Conservation (phyloP, 2,329 filamentous ascomycete species). For the Aspergillus alliaceus region DNA sequence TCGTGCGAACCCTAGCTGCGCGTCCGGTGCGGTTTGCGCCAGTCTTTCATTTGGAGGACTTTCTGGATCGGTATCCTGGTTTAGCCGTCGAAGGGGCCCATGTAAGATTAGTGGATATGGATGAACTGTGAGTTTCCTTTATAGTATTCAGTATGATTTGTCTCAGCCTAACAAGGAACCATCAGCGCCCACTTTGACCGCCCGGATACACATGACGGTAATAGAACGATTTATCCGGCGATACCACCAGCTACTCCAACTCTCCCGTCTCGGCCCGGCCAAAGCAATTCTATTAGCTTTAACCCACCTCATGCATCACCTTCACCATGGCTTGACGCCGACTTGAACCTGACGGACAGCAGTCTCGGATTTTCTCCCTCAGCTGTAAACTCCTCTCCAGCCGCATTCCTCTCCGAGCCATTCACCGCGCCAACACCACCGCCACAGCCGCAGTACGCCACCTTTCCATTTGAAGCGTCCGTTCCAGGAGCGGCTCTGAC, state of each 20-base stretch:
- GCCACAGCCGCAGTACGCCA: conserved; percentile 36
- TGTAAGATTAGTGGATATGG: conserved; percentile 67
- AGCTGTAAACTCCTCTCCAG: conserved; percentile 32
- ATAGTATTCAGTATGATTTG: background rate
- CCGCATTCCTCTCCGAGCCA: conserved; percentile 33
- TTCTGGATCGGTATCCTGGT: conserved; percentile 79
- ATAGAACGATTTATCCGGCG: conserved; percentile 16
- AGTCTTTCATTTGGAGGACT: conserved; percentile 82
- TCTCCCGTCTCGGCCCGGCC: conserved; percentile 16
- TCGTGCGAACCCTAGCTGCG: conserved; percentile 70
- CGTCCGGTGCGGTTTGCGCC: conserved; percentile 73
- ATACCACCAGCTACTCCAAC: conserved; percentile 9
- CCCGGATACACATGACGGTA: conserved; percentile 14
- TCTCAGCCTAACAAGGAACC: background rate
- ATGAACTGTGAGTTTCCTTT: conserved; percentile 44
- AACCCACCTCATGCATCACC: conserved; percentile 25
- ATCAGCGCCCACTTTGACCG: conserved; percentile 10
- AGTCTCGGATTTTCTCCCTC: conserved; percentile 43
- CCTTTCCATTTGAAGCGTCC: conserved; percentile 37
- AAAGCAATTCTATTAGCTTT: conserved; percentile 21
- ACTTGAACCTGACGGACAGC: conserved; percentile 7
- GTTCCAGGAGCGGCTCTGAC: conserved; percentile 25
- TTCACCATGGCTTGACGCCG: conserved; percentile 6
- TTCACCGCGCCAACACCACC: conserved; percentile 30
- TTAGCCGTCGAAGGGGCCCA: conserved; percentile 73